A percentile compares a stretch with the other conserved stretches of the same genome.
Evolutionary conservation across 2,329 filamentous ascomycete genomes (phyloP).

Genomic region (Fusarium buharicum): DNA sequence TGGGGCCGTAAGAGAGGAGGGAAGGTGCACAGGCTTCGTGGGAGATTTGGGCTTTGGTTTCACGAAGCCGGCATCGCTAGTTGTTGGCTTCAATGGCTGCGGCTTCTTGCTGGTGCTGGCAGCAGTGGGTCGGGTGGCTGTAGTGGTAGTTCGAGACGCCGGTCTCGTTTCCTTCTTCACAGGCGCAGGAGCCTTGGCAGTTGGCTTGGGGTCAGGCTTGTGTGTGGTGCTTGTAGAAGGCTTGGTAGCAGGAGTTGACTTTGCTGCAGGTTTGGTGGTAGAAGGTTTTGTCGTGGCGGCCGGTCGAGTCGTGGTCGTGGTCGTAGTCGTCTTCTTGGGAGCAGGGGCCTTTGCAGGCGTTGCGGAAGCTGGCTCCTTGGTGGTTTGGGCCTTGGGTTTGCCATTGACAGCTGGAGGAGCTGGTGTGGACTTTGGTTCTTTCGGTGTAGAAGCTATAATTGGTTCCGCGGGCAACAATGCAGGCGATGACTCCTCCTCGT

Average conservation of each 20-base stretch:
- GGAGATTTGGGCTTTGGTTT: conserved; percentile 74
- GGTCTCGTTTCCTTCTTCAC: conserved; percentile 51
- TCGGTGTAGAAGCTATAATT: conserved; percentile 23
- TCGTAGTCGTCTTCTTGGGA: conserved; percentile 32
- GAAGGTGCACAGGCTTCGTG: conserved; percentile 73
- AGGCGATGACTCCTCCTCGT: conserved; percentile 51
- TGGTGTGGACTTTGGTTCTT: conserved; percentile 22
- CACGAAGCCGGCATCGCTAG: conserved; percentile 57
- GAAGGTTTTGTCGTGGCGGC: conserved; percentile 42
- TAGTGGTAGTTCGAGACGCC: conserved; percentile 38
- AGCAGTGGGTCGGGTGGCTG: conserved; percentile 46
- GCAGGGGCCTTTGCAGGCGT: conserved; percentile 22
- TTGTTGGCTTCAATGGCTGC: conserved; percentile 54
- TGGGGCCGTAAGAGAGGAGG: conserved; percentile 73
- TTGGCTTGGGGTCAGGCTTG: conserved; percentile 46
- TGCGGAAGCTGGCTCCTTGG: conserved; percentile 29
- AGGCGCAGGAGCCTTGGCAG: conserved; percentile 42
- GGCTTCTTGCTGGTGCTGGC: conserved; percentile 56
- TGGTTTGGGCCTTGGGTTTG: conserved; percentile 41
- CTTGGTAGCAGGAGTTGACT: conserved; percentile 39
- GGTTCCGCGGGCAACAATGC: conserved; percentile 24
- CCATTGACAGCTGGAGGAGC: conserved; percentile 35
- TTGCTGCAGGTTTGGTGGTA: conserved; percentile 34
- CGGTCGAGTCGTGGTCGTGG: conserved; percentile 34
- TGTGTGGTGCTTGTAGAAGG: conserved; percentile 41